Base-by-base conservation (phyloP, 208 protist species). In the Trypanosoma brucei region DNA sequence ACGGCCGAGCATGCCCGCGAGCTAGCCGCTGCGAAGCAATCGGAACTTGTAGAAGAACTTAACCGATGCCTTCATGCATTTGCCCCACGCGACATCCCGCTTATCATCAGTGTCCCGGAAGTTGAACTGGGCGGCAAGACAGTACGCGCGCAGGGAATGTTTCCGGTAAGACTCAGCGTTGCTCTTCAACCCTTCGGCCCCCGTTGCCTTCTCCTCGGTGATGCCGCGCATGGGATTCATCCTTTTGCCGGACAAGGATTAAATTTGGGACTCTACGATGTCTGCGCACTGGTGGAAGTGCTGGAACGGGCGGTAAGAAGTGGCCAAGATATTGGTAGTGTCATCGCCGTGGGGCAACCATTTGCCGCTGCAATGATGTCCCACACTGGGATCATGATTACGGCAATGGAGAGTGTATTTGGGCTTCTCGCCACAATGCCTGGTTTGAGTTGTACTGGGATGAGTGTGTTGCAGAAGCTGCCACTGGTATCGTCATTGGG, bases 171-270 rank as follows among this genome's bases (percentile, higher is more conserved):
- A 62, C 62, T 95, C 33, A 86, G 85, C 56, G 57, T 95, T 34
- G 80, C 72, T 9, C 79, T 84, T 5, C 69, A 57, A 4, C 84
- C 86, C 2, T 92, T 84, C 61, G 61, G 79, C 3, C 70, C 81
- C 3, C 70, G 86, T 35, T 81, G 83, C 2, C 59, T 96, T 31
- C 75, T 92, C 33, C 68, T 92, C 0, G 87, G 89, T 13, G 92
- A 97, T 65, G 90, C 94, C 4, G 94, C 94, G 0, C 92, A 96
- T 78, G 70, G 83, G 11, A 91, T 97, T 61, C 92, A 97, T 74
- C 94, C 92, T 13, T 89, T 97, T 36, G 91, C 92, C 3, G 94
- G 94, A 0, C 94, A 97, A 65, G 94, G 92, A 0, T 77, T 96
- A 46, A 97, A 97, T 75, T 76, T 95, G 42, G 94, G 92, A 36